Evolutionary conservation across 202 grass and related monocot genomes (phyloP), one percentile per base, ranked within the genome.

Genomic region (Cymbopogon flexuosus): DNA sequence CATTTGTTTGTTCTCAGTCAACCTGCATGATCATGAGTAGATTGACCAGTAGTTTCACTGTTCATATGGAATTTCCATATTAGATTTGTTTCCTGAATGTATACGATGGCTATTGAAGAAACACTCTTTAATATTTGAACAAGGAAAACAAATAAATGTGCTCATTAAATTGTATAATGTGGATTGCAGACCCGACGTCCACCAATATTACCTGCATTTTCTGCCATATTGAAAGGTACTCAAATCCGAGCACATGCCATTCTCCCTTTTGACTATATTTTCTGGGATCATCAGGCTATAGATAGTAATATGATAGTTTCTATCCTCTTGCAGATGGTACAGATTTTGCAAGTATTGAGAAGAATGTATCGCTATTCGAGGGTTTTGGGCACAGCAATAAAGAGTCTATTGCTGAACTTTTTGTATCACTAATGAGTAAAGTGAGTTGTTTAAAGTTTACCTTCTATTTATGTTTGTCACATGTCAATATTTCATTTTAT

Each of bases 181-280:
- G 83, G 67, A 74, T 24, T 87, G 76, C 92, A 98, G 95, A 94
- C 92, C 54, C 88, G 84, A 59, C 54, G 73, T 62, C 95, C 92
- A 83, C 92, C 92, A 70, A 91, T 98, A 89, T 78, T 98, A 66
- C 95, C 95, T 89, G 88, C 84, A 19, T 94, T 98, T 86, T 93
- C 78, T 84, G 79, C n/a, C 37, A 70, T 98, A 66, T 79, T 98
- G 81, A 94, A 89, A 94, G 95, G 92, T 97, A 87, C 49, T 68
- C 46, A 58, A 46, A 39, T 49, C 82, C 30, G 43, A 37, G 39
- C 66, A 22, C 19, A 67, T 70, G 36, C 2, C 49, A 65, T 78
- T 81, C 37, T 66, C 67, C 43, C n/a, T n/a, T 47, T 39, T 36
- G 58, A 49, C 15, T 70, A 13, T 19, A 36, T 80, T 75, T 76